Evolutionary conservation across 2,329 filamentous ascomycete genomes (phyloP).

Genomic region (Rhynchosporium secalis): DNA sequence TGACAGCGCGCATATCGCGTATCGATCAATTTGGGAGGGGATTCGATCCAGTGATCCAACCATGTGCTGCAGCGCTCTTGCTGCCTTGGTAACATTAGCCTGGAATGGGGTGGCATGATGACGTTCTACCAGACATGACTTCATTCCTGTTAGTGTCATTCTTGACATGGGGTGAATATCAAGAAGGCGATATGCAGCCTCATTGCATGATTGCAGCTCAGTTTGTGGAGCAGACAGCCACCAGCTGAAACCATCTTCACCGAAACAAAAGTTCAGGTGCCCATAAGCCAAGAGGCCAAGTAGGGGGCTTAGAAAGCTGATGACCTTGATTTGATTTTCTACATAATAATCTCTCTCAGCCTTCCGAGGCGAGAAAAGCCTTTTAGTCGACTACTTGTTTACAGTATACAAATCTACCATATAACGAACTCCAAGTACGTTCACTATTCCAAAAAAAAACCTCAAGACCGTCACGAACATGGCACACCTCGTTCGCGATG

Average conservation of each 20-base stretch:
- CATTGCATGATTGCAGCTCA: slow-evolving; percentile 7
- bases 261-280: background rate
- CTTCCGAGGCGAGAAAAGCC: background rate
- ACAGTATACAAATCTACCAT: background rate
- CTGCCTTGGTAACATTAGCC: slow-evolving; percentile 5
- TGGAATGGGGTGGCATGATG: slow-evolving; percentile 4
- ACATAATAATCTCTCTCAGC: slow-evolving; percentile 10
- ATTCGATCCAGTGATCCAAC: slow-evolving; percentile 8
- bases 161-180: background rate
- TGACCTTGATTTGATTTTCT: slow-evolving; percentile 3
- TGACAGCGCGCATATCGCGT: background rate
- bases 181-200: slow-evolving; percentile 8
- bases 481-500: slow-evolving; percentile 23
- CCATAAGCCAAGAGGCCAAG: slow-evolving; percentile 13
- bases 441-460: background rate
- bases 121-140: background rate
- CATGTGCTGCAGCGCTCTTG: slow-evolving; percentile 8
- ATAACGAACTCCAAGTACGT: background rate
- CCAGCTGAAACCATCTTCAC: slow-evolving; percentile 15
- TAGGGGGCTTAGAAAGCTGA: slow-evolving; percentile 3
- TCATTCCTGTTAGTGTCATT: background rate
- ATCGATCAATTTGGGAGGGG: background rate
- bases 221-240: slow-evolving; percentile 7
- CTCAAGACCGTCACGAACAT: slow-evolving; percentile 11
- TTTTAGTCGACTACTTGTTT: too few relatives aligned